phyloP scores from a whole-genome alignment of 2,329 filamentous ascomycete species.

The Cyphellophora europaea region DNA sequence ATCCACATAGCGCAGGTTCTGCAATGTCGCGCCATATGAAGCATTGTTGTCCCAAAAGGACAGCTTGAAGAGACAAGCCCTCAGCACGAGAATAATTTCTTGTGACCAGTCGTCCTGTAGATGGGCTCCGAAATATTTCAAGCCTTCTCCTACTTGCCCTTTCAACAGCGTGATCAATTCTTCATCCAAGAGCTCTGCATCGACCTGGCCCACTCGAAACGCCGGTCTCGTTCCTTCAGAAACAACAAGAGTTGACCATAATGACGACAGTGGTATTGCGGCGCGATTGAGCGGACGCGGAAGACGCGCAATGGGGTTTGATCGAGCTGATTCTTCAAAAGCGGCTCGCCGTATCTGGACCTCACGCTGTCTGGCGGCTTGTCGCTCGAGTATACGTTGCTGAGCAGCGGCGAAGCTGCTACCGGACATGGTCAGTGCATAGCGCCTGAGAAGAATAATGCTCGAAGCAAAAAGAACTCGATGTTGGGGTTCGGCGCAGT shows the following conservation, averaged over 20 bases:
- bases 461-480: constrained; percentile 8
- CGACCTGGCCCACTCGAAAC: constrained; percentile 90
- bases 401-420: constrained; percentile 81
- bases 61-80: constrained; percentile 82
- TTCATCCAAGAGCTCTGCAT: constrained; percentile 89
- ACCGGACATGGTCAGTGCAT: constrained; percentile 38
- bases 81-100: constrained; percentile 70
- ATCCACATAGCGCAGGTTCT: constrained; percentile 85
- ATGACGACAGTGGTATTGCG: constrained; percentile 30
- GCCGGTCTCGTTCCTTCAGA: constrained; percentile 73
- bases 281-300: constrained; percentile 27
- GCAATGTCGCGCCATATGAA: constrained; percentile 84
- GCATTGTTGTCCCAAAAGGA: constrained; percentile 95
- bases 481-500: too few relatives aligned
- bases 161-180: constrained; percentile 81
- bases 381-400: constrained; percentile 72
- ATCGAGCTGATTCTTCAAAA: constrained; percentile 34
- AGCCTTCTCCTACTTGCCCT: constrained; percentile 73
- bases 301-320: constrained; percentile 26
- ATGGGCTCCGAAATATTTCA: constrained; percentile 74
- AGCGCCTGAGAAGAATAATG: not conserved
- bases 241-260: constrained; percentile 64
- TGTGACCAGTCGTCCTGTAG: constrained; percentile 77
- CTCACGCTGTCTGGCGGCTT: constrained; percentile 63
- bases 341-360: constrained; percentile 47